A percentile compares a stretch with the other conserved stretches of the same genome.
phyloP scores from a whole-genome alignment of 768 basidiomycete species.

The Pisolithus tinctorius region DNA sequence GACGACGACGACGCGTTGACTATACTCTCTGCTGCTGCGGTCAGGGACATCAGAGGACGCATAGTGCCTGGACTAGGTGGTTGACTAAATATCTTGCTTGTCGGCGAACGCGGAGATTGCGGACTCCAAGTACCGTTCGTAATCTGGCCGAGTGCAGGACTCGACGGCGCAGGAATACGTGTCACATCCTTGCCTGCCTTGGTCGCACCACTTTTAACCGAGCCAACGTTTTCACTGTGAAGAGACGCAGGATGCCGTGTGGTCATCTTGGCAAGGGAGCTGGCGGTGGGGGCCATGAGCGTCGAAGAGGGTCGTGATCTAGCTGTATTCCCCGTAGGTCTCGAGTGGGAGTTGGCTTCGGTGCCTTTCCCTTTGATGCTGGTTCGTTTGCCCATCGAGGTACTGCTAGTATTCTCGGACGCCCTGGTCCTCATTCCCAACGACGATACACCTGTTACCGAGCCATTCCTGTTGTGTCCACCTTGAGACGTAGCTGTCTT shows the following conservation, averaged over 20 bases:
- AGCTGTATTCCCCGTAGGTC: conserved; percentile 7
- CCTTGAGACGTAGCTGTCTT: conserved; percentile 11
- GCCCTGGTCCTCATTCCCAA: conserved; percentile 30
- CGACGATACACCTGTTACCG: conserved; percentile 27
- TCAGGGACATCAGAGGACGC: conserved; percentile 24
- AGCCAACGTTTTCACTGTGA: conserved; percentile 10
- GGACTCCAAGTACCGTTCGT: conserved; percentile 28
- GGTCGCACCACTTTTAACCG: conserved; percentile 4
- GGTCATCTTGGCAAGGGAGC: conserved; percentile 59
- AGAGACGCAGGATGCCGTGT: conserved; percentile 7
- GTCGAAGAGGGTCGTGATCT: conserved; percentile 36
- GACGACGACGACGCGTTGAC: conserved; percentile 6
- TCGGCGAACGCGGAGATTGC: conserved; percentile 9
- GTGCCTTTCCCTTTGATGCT: conserved; percentile 6
- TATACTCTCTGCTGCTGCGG: conserved; percentile 24
- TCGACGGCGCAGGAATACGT: conserved; percentile 9
- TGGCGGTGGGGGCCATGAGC: conserved; percentile 69
- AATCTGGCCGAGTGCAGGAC: conserved; percentile 23
- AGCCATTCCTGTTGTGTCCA: conserved; percentile 12
- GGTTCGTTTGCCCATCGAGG: conserved; percentile 25
- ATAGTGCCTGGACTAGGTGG: conserved; percentile 32
- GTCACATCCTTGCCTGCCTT: conserved; percentile 8
- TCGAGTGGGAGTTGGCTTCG: conserved; percentile 2
- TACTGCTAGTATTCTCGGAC: conserved; percentile 12
- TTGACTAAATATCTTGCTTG: conserved; percentile 46